Evolutionary conservation across 768 basidiomycete genomes (phyloP), one percentile per base, ranked within the genome.

Genomic region (Hypholoma sublateritium): DNA sequence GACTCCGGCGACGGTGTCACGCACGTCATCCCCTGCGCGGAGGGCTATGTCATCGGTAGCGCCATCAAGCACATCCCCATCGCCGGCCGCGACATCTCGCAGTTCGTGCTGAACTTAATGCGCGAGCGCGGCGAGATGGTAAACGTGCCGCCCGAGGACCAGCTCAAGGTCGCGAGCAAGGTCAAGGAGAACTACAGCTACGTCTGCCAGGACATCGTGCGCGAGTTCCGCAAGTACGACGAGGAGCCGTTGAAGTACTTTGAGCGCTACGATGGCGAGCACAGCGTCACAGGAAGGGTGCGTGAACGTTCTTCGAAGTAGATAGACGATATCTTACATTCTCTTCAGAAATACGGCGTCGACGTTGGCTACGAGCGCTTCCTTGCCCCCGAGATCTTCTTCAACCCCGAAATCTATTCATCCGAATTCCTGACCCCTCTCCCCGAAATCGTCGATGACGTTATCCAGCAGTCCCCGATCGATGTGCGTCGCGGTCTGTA

Each of bases 1-100:
- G 97, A 98, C 74, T 98, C 96, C 34, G 97, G 97, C 56, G 97
- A 99, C 70, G 97, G 97, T 79, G 97, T 99, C 41, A 98, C 97
- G 4, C 97, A 98, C 74, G 96, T 98, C 57, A 98, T 98, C 68
- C 89, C 91, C 53, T 87, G 84, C 55, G 96, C 96, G 22, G 97
- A 98, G 68, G 97, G 97, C 44, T 99, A 98, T 71, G 97, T 99
- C 63, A 98, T 99, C 67, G 97, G 97, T 21, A 95, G 93, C 65
- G 92, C 95, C 1, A 98, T 99, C 82, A 98, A 98, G 73, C 94
- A 98, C 69, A 95, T 99, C 67, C 97, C 97, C 49, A 96, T 98
- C 66, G 97, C 96, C 32, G 97, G 97, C 12, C 91, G 96, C 61
- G 96, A 98, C 71, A 97, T 99, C 73, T 85, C 94, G 9, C 89